Evolutionary conservation across 139 green algal genomes (phyloP).

Genomic region (Haematococcus lacustris): DNA sequence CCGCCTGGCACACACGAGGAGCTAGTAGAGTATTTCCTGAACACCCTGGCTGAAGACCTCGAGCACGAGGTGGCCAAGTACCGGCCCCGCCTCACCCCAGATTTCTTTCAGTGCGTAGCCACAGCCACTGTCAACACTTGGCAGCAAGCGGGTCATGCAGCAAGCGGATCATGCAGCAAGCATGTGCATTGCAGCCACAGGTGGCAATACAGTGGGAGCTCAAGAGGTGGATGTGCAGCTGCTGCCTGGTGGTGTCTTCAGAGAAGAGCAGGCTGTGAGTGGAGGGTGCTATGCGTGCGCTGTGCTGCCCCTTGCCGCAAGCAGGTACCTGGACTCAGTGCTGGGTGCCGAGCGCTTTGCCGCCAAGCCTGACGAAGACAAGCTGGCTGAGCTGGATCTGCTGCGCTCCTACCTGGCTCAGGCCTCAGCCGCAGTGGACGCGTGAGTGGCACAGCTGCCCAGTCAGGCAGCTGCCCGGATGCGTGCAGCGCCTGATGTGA

Average conservation of each 20-base stretch:
- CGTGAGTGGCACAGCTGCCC: constrained; percentile 16
- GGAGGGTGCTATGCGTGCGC: too few species aligned
- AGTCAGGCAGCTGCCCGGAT: not conserved
- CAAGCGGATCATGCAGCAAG: too few species aligned
- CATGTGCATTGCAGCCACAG: too few species aligned
- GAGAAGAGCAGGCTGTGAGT: too few species aligned
- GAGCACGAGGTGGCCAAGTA: constrained; percentile 78
- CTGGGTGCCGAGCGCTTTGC: constrained; percentile 36
- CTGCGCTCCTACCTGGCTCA: constrained; percentile 71
- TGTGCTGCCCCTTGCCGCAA: too few species aligned
- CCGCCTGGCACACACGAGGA: constrained; percentile 21
- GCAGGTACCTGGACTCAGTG: constrained; percentile 37
- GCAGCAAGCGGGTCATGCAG: too few species aligned
- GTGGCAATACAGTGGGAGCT: too few species aligned
- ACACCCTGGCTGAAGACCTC: constrained; percentile 80
- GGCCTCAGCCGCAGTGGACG: constrained; percentile 59
- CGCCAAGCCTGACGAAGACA: constrained; percentile 44
- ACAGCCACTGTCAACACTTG: too few species aligned
- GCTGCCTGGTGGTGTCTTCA: too few species aligned
- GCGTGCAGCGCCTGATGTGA: not conserved
- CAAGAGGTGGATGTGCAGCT: too few species aligned
- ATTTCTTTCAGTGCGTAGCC: constrained; percentile 56
- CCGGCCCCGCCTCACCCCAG: constrained; percentile 44
- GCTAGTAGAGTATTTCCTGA: constrained; percentile 79
- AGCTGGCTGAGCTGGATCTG: constrained; percentile 78